Percentiles rank a stretch among this genome's conserved stretches.
These are phyloP conservation scores for Stephanodiscus triporus DNA, from an alignment of 108 stramenopile genomes.

Conservation along the genomic window DNA sequence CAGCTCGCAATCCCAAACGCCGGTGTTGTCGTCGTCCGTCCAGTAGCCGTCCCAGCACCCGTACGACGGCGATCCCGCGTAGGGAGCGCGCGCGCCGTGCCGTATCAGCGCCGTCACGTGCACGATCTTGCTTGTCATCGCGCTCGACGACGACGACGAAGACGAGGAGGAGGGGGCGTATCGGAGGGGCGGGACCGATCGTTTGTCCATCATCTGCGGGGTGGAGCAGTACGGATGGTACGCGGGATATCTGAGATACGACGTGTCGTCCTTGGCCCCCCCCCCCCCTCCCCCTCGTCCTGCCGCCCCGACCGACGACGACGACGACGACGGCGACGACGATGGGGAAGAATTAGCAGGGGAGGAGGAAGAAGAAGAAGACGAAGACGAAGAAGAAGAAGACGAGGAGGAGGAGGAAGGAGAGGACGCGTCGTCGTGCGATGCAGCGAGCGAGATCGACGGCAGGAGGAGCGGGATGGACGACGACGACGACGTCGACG, in stretches of 20 bases:
- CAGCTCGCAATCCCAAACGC: slow-evolving; percentile 75
- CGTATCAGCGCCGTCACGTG: slow-evolving; percentile 85
- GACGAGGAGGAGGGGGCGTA: not conserved
- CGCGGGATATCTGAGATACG: slow-evolving; percentile 10
- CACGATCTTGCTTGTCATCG: slow-evolving; percentile 27
- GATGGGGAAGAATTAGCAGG: no score
- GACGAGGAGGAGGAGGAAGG: no score
- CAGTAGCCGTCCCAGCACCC: slow-evolving; percentile 74
- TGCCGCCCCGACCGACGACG: no score
- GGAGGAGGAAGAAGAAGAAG: no score
- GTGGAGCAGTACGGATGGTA: slow-evolving; percentile 84
- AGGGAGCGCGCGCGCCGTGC: slow-evolving; percentile 83
- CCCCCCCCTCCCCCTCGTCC: no score
- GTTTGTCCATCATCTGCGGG: slow-evolving; percentile 64
- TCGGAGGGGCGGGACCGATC: slow-evolving; percentile 61
- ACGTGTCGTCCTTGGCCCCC: not conserved
- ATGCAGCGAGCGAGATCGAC: no score
- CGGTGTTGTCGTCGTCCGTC: slow-evolving; percentile 40
- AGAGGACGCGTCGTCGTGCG: no score
- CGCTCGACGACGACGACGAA: slow-evolving; percentile 8
- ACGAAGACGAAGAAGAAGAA: no score
- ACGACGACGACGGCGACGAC: no score
- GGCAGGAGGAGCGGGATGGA: no score
- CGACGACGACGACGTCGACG: no score
- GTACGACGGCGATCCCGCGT: slow-evolving; percentile 27